Percentiles rank a stretch among this genome's conserved stretches.
Evolutionary conservation across 2,329 filamentous ascomycete genomes (phyloP).

Genomic region (Moelleriella libera): DNA sequence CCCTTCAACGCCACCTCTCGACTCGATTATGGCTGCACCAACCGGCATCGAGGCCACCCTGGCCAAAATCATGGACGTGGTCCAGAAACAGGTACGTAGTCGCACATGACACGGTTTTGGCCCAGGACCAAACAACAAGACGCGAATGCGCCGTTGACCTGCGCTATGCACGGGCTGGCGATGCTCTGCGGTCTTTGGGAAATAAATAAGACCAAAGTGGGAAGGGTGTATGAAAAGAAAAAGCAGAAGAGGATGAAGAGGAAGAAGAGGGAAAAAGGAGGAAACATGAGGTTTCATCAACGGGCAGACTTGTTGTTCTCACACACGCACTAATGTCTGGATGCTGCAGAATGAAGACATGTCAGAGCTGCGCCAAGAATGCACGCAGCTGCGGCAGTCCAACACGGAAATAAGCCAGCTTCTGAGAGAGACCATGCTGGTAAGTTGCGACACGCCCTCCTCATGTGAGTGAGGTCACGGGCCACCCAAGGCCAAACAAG

Average conservation of each 20-base stretch:
- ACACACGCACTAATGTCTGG: background rate
- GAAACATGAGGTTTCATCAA: too few species aligned
- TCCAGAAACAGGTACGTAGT: slow-evolving; percentile 9
- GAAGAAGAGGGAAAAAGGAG: too few species aligned
- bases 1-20: background rate
- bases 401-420: slow-evolving; percentile 10
- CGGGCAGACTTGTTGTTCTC: background rate
- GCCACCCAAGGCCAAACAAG: background rate
- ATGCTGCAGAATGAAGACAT: slow-evolving; percentile 9
- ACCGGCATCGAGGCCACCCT: slow-evolving; percentile 8
- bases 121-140: too few species aligned
- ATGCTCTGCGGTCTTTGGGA: background rate
- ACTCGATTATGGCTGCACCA: slow-evolving; percentile 5
- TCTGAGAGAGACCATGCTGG: slow-evolving; percentile 9
- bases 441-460: slow-evolving; percentile 2
- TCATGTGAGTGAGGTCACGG: too few species aligned
- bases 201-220: background rate
- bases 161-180: too few species aligned
- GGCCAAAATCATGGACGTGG: slow-evolving; percentile 9
- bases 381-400: slow-evolving; percentile 10
- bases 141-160: too few species aligned
- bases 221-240: too few species aligned
- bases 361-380: slow-evolving; percentile 10
- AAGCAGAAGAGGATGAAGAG: too few species aligned
- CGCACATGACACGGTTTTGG: background rate